Percentiles rank a stretch among this genome's conserved stretches.
Conservation (phyloP, 192 early-diverging fungal genomes). For the Mortierella hygrophila region DNA sequence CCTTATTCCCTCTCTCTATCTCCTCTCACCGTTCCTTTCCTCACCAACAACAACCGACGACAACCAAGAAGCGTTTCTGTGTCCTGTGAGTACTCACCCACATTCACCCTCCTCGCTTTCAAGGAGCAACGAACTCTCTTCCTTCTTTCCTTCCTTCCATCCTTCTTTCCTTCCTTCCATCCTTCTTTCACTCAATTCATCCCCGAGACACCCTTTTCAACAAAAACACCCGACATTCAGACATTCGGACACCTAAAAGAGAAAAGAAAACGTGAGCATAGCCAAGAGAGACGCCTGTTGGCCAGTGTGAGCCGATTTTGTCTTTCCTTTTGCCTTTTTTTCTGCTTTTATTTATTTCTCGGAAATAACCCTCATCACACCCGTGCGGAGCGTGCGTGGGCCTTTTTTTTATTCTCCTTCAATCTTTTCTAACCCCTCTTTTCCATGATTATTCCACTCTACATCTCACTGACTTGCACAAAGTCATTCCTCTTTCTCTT, state of each 20-base stretch:
- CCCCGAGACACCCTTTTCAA: background rate
- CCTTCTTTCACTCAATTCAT: background rate
- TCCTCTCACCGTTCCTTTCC: background rate
- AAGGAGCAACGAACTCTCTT: background rate
- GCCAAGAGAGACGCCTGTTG: too few relatives aligned
- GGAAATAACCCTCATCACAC: too few relatives aligned
- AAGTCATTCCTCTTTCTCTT: too few relatives aligned
- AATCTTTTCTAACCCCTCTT: too few relatives aligned
- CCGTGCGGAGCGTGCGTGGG: too few relatives aligned
- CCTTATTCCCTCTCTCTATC: background rate
- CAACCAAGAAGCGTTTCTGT: conserved; percentile 15
- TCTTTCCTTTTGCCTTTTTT: background rate
- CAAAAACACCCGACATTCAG: background rate
- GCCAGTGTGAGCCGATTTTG: too few relatives aligned
- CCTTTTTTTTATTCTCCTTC: too few relatives aligned
- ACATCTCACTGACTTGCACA: too few relatives aligned
- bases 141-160: background rate
- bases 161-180: background rate
- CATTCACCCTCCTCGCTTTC: background rate
- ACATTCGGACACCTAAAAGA: too few relatives aligned
- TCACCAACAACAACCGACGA: background rate
- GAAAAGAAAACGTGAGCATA: too few relatives aligned
- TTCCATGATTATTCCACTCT: too few relatives aligned
- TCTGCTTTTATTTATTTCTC: too few relatives aligned
- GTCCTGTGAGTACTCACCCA: conserved; percentile 30